Evolutionary conservation across 805 yeast species (phyloP), one percentile per base, ranked within the genome.

Genomic region (Zygotorulaspora florentina): DNA sequence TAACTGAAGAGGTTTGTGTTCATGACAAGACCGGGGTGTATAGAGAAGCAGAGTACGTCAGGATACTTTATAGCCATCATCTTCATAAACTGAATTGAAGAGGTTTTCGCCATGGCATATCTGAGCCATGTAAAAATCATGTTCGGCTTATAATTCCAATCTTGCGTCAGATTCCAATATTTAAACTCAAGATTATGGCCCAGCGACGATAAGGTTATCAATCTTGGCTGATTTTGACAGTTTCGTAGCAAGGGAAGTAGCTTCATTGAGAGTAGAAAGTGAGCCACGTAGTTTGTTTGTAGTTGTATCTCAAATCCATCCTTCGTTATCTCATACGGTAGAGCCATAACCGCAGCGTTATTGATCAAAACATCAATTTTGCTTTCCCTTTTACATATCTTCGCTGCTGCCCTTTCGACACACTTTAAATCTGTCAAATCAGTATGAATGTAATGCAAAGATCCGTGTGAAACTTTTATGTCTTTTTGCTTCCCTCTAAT

Each of bases 1-100:
- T 84, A 85, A 38, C 83, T 72, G 60, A 84, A 85, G 39, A 84
- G 63, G 53, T 83, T 83, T 2, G 96, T 82, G 56, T 81, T 81
- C 85, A 87, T 82, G n/a, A 86, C 87, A 52, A 86, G 75, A 0
- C 96, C 96, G 0, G 96, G 96, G 57, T 87, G 90, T 2, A 86
- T 85, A 1, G 87, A 74, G 30, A 79, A 64, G 46, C 82, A 79
- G 31, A 81, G 62, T 8, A 87, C 71, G 15, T 79, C 73, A 0
- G 95, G 93, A 59, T 85, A 74, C 47, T 81, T 74, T 30, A 78
- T 68, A 0, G 91, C 77, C 17, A 87, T 64, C 62, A 80, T 71
- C 54, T 79, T 79, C 57, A 80, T 75, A 57, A 80, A 77, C 55
- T 87, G 96, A 36, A 87, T 86, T 0, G 86, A 85, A 0, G 85